Conservation (phyloP, 176 grass and related monocot genomes). For the Raddia distichophylla region DNA sequence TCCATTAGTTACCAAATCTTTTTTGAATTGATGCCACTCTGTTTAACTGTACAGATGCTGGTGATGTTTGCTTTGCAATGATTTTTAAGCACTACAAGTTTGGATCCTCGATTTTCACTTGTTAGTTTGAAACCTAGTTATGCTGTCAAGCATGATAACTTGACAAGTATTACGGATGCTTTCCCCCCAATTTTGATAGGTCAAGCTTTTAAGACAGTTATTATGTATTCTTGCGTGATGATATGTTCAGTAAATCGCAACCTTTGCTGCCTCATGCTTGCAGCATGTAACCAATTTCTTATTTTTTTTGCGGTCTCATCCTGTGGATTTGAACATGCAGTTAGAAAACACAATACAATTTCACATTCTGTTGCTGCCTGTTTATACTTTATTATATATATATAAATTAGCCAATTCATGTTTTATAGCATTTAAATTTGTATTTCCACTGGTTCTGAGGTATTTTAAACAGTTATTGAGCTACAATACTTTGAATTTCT, state of each 20-base stretch:
- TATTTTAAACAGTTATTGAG: background rate
- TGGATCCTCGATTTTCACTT: background rate
- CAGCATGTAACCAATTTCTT: background rate
- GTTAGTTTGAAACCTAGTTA: conserved; percentile 16
- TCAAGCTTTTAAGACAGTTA: background rate
- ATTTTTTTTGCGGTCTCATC: background rate
- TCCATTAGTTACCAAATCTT: background rate
- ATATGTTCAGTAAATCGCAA: background rate
- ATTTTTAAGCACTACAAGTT: background rate
- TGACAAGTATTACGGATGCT: too few relatives aligned
- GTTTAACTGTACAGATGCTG: background rate
- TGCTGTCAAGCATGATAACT: background rate
- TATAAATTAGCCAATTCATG: background rate
- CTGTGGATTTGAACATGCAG: background rate
- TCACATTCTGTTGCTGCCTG: background rate
- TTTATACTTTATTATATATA: too few relatives aligned
- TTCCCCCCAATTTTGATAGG: background rate
- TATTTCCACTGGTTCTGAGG: background rate
- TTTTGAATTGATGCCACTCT: background rate
- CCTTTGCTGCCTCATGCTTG: background rate
- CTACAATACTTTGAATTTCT: background rate
- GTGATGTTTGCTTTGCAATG: background rate
- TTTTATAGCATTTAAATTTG: background rate
- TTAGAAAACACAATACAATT: background rate
- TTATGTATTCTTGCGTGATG: background rate